A percentile compares a stretch with the other conserved stretches of the same genome.
Evolutionary conservation across 2,329 filamentous ascomycete genomes (phyloP).

Genomic region (Rosellinia necatrix): DNA sequence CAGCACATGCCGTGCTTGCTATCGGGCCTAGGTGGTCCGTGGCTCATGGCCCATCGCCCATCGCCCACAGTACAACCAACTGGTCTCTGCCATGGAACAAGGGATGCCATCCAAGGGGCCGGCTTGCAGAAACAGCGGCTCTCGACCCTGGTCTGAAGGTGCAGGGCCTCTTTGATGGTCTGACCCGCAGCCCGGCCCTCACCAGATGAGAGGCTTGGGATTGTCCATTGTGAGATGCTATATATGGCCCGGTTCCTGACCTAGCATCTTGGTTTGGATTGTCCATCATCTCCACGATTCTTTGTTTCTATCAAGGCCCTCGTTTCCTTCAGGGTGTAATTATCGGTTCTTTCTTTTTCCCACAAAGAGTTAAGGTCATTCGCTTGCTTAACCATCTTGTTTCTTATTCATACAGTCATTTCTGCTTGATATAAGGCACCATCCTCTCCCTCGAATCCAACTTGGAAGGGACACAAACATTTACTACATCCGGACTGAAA

Average conservation of each 20-base stretch:
- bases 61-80: slow-evolving; percentile 10
- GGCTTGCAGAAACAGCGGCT: slow-evolving; percentile 35
- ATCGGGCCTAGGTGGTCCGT: not conserved
- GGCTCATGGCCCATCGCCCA: not conserved
- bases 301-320: slow-evolving; percentile 37
- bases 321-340: slow-evolving; percentile 38
- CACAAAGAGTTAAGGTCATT: slow-evolving; percentile 59
- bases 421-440: slow-evolving; percentile 29
- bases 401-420: slow-evolving; percentile 34
- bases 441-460: slow-evolving; percentile 30
- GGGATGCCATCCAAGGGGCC: slow-evolving; percentile 28
- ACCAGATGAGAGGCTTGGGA: slow-evolving; percentile 31
- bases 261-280: slow-evolving; percentile 14
- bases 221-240: slow-evolving; percentile 34
- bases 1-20: not conserved
- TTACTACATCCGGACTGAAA: slow-evolving; percentile 8
- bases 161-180: slow-evolving; percentile 22
- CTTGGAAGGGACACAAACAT: slow-evolving; percentile 10
- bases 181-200: slow-evolving; percentile 23
- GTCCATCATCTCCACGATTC: slow-evolving; percentile 32
- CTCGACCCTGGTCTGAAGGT: slow-evolving; percentile 30
- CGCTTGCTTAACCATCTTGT: slow-evolving; percentile 55
- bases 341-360: slow-evolving; percentile 40
- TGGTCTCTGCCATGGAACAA: slow-evolving; percentile 33
- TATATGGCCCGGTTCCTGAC: slow-evolving; percentile 36